phyloP scores from a whole-genome alignment of 805 yeast genomes.

The Myxozyma lipomycoides region DNA sequence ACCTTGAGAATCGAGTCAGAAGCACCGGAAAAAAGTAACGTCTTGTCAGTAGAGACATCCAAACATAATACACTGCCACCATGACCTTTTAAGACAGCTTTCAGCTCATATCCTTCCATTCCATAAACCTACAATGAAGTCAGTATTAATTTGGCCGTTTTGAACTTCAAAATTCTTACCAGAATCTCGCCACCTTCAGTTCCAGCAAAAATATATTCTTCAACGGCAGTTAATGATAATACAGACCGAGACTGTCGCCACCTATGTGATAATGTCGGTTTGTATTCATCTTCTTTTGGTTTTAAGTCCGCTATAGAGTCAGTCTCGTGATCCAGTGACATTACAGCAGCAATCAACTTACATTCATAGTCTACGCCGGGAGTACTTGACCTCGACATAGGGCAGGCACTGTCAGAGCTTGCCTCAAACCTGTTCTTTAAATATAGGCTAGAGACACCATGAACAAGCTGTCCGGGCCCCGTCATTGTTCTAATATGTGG shows the following conservation, averaged over 20 bases:
- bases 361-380: slow-evolving; percentile 7
- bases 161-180: slow-evolving; percentile 36
- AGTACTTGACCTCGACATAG: neutral
- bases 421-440: too few species aligned
- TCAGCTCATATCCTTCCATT: slow-evolving; percentile 56
- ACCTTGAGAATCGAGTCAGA: slow-evolving; percentile 81
- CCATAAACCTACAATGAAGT: slow-evolving; percentile 45
- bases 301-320: neutral
- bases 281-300: neutral
- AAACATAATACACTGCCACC: slow-evolving; percentile 72
- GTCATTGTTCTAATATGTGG: too few species aligned
- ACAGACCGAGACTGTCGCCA: slow-evolving; percentile 77
- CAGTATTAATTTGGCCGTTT: neutral
- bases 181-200: slow-evolving; percentile 80
- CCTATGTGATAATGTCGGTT: slow-evolving; percentile 49
- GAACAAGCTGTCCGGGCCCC: too few species aligned
- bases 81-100: slow-evolving; percentile 55
- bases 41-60: slow-evolving; percentile 43
- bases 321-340: neutral
- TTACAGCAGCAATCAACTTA: neutral
- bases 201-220: slow-evolving; percentile 64
- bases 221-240: slow-evolving; percentile 48
- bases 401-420: too few species aligned
- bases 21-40: slow-evolving; percentile 73
- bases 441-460: too few species aligned